A percentile compares a stretch with the other conserved stretches of the same genome.
Evolutionary conservation across 345 rosid genomes (phyloP).

Genomic region (Jatropha curcas): DNA sequence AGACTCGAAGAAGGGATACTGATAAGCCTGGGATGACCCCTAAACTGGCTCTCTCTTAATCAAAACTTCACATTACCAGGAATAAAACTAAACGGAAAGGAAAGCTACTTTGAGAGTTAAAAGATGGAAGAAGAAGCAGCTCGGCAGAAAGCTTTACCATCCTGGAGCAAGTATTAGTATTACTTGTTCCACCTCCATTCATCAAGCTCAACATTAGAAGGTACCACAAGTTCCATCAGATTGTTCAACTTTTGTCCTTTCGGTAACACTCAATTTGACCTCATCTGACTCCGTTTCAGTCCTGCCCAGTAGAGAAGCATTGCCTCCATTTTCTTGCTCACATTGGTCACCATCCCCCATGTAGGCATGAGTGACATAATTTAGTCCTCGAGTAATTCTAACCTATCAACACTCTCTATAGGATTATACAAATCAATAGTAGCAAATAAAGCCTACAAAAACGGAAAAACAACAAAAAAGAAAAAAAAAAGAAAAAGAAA

Average conservation of each 20-base stretch:
- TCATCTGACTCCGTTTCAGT: slow-evolving; percentile 29
- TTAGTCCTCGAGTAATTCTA: not conserved
- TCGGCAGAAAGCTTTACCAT: slow-evolving; percentile 52
- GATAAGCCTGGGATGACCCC: slow-evolving; percentile 75
- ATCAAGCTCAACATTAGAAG: slow-evolving; percentile 48
- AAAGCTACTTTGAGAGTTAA: slow-evolving; percentile 46
- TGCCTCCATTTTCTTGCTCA: slow-evolving; percentile 38
- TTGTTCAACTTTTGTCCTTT: slow-evolving; percentile 42
- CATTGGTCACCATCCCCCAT: slow-evolving; percentile 45
- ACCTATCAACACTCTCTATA: not conserved
- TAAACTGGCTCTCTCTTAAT: slow-evolving; percentile 67
- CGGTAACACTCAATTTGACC: slow-evolving; percentile 41
- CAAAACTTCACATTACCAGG: slow-evolving; percentile 83
- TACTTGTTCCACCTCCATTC: slow-evolving; percentile 44
- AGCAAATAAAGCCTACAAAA: not conserved
- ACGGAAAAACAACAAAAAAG: no score
- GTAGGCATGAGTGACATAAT: not conserved
- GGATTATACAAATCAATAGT: not conserved
- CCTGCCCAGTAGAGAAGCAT: slow-evolving; percentile 32
- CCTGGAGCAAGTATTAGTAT: slow-evolving; percentile 30
- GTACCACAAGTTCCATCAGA: slow-evolving; percentile 37
- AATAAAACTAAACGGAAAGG: slow-evolving; percentile 86
- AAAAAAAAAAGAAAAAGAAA: no score
- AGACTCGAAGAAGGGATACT: slow-evolving; percentile 41
- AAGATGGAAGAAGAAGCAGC: slow-evolving; percentile 47